Percentiles rank a stretch among this genome's conserved stretches.
phyloP scores from a whole-genome alignment of 208 protist species.

The Trypanosoma cruzi region DNA sequence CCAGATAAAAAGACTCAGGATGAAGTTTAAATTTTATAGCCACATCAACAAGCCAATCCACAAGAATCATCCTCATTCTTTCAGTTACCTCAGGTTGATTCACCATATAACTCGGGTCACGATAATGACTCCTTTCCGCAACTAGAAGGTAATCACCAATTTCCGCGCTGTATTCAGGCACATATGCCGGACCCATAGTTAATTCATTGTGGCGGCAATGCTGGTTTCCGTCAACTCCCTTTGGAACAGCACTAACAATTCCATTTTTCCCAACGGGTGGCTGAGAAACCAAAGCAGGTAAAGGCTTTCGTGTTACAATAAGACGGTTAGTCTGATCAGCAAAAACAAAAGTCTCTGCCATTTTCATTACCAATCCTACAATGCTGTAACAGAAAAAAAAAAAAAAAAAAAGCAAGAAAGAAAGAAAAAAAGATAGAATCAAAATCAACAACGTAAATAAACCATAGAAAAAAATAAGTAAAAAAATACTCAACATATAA shows the following conservation, averaged over 20 bases:
- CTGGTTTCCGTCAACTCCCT: slow-evolving; percentile 11
- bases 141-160: slow-evolving; percentile 77
- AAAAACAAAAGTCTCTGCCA: slow-evolving; percentile 15
- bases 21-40: slow-evolving; percentile 94
- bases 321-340: slow-evolving; percentile 22
- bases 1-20: slow-evolving; percentile 96
- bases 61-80: slow-evolving; percentile 95
- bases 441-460: too few relatives aligned
- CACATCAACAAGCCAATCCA: slow-evolving; percentile 98
- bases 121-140: slow-evolving; percentile 49
- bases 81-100: slow-evolving; percentile 93
- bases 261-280: slow-evolving; percentile 2
- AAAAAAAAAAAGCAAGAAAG: too few relatives aligned
- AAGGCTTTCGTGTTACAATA: slow-evolving; percentile 4
- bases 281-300: slow-evolving; percentile 23
- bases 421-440: too few relatives aligned
- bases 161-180: slow-evolving; percentile 67
- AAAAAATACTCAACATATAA: too few relatives aligned
- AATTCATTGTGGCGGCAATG: not conserved
- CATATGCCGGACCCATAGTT: slow-evolving; percentile 13
- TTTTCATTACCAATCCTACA: not conserved
- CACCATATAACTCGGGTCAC: slow-evolving; percentile 50
- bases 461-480: too few relatives aligned
- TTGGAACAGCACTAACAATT: not conserved
- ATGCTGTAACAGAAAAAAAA: too few relatives aligned